Percentiles rank a stretch among this genome's conserved stretches.
phyloP scores from a whole-genome alignment of 176 grass and related monocot genomes.

The Aegilops speltoides region DNA sequence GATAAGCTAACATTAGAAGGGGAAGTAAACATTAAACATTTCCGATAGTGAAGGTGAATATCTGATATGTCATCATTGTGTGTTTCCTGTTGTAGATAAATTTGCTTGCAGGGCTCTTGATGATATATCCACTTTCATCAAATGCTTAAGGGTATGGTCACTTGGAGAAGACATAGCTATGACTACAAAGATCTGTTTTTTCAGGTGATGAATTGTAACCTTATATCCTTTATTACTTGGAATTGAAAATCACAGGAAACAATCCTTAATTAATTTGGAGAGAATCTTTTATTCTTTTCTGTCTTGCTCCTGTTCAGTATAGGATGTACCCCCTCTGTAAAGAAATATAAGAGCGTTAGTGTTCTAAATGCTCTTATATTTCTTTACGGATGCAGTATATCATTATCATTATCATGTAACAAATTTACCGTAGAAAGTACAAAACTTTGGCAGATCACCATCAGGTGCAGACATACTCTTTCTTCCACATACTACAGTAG shows the following conservation, averaged over 20 bases:
- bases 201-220: not conserved
- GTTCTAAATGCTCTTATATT: too few relatives aligned
- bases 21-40: too few relatives aligned
- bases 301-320: not conserved
- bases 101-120: slow-evolving; percentile 70
- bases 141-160: slow-evolving; percentile 67
- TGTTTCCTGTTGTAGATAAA: not conserved
- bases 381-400: too few relatives aligned
- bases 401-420: too few relatives aligned
- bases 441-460: too few relatives aligned
- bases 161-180: slow-evolving; percentile 28
- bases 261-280: not conserved
- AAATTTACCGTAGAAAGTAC: too few relatives aligned
- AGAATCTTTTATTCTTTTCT: not conserved
- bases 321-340: not conserved
- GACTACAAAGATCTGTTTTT: not conserved
- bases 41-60: too few relatives aligned
- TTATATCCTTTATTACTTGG: not conserved
- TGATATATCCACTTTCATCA: slow-evolving; percentile 64
- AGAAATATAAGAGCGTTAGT: too few relatives aligned
- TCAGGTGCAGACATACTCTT: too few relatives aligned
- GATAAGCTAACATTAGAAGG: too few relatives aligned
- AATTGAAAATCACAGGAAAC: not conserved
- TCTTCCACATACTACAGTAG: too few relatives aligned
- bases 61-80: too few relatives aligned